Conservation (phyloP, 2,329 filamentous ascomycete genomes). For the Coniochaeta hoffmannii region DNA sequence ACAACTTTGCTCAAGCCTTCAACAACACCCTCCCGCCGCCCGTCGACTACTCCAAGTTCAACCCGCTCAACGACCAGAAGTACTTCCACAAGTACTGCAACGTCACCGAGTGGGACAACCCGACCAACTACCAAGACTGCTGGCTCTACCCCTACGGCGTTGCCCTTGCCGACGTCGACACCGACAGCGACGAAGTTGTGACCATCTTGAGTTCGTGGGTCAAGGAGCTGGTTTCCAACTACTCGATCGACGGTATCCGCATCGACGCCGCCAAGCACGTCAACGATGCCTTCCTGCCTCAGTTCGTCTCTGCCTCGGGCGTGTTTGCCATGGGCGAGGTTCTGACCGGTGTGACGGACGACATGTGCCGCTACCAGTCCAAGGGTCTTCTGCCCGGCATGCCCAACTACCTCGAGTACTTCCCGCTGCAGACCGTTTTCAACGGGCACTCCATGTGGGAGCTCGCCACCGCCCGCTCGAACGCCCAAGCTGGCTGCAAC, state of each 20-base stretch:
- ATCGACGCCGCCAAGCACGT: constrained; percentile 58
- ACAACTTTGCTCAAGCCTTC: constrained; percentile 44
- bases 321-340: constrained; percentile 57
- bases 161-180: constrained; percentile 56
- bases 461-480: constrained; percentile 29
- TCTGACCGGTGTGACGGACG: constrained; percentile 42
- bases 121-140: constrained; percentile 41
- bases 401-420: constrained; percentile 48
- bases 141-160: constrained; percentile 42
- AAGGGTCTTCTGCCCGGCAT: constrained; percentile 42
- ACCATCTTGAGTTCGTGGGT: constrained; percentile 53
- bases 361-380: constrained; percentile 44
- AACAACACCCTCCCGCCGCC: constrained; percentile 22
- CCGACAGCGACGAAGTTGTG: constrained; percentile 40
- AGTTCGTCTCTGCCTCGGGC: constrained; percentile 44
- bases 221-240: constrained; percentile 46
- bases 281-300: constrained; percentile 48
- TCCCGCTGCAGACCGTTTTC: constrained; percentile 29
- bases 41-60: constrained; percentile 28
- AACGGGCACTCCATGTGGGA: constrained; percentile 28
- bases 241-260: constrained; percentile 53
- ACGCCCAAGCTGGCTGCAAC: constrained; percentile 27
- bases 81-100: constrained; percentile 58
- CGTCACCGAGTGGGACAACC: constrained; percentile 43
- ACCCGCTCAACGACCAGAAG: constrained; percentile 39